Percentiles rank a stretch among this genome's conserved stretches.
Conservation (phyloP, 495 filamentous ascomycete genomes). For the Hypoxylon intermedium region DNA sequence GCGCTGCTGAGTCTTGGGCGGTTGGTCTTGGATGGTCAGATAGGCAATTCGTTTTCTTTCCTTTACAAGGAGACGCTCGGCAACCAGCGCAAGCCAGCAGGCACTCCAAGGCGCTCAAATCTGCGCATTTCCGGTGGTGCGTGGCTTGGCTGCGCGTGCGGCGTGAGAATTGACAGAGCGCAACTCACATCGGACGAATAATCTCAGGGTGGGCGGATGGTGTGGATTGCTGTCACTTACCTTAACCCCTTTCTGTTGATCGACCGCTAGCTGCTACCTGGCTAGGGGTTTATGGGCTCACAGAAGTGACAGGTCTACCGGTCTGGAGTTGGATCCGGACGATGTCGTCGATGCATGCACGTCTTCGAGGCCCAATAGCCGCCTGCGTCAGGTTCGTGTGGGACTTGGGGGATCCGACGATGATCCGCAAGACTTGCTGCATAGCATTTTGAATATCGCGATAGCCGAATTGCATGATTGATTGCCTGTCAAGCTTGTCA, state of each 20-base stretch:
- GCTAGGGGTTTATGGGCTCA: constrained; percentile 25
- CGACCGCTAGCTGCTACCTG: constrained; percentile 7
- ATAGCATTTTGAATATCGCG: constrained; percentile 37
- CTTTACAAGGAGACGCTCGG: constrained; percentile 18
- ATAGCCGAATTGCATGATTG: constrained; percentile 39
- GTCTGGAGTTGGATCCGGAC: constrained; percentile 19
- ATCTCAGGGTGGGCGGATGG: constrained; percentile 1
- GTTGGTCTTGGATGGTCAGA: constrained; percentile 5
- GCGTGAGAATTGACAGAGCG: constrained; percentile 33
- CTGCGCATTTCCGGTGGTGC: constrained; percentile 29
- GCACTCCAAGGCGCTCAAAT: constrained; percentile 17
- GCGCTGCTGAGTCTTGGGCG: constrained; percentile 18
- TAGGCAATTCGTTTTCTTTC: constrained; percentile 1
- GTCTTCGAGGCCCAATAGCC: constrained; percentile 33
- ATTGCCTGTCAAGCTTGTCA: constrained; percentile 30
- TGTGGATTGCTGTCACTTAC: constrained; percentile 19
- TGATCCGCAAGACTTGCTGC: constrained; percentile 32
- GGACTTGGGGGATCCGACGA: constrained; percentile 22
- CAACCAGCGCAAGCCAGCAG: constrained; percentile 27
- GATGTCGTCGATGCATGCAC: constrained; percentile 31
- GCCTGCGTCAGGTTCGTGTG: constrained; percentile 21
- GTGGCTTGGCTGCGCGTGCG: constrained; percentile 26
- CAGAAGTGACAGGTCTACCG: constrained; percentile 29
- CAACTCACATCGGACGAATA: constrained; percentile 24
- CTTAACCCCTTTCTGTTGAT: constrained; percentile 25